Evolutionary conservation across 2,329 filamentous ascomycete genomes (phyloP).

Genomic region (Cladophialophora psammophila): DNA sequence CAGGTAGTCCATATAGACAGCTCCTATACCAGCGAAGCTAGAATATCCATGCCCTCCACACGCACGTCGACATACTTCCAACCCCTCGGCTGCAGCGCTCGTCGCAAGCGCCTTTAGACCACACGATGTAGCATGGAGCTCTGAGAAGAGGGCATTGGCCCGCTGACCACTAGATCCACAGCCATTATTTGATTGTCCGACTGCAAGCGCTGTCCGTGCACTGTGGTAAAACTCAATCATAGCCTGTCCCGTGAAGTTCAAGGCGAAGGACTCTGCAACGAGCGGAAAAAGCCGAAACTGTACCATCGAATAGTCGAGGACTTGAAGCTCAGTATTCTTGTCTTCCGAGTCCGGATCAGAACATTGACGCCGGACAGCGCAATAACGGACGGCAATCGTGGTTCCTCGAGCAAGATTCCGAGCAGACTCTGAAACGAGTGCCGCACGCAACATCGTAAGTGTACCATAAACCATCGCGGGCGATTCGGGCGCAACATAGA

Average conservation of each 20-base stretch:
- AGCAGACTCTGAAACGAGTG: slow-evolving; percentile 75
- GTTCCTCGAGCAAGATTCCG: slow-evolving; percentile 75
- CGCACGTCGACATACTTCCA: slow-evolving; percentile 75
- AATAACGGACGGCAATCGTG: slow-evolving; percentile 77
- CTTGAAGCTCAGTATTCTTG: slow-evolving; percentile 70
- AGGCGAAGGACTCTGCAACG: slow-evolving; percentile 74
- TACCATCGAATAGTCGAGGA: slow-evolving; percentile 81
- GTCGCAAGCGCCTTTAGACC: slow-evolving; percentile 76
- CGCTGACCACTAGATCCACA: too few relatives aligned
- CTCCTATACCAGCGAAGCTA: slow-evolving; percentile 74
- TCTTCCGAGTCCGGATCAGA: slow-evolving; percentile 72
- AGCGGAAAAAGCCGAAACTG: slow-evolving; percentile 75
- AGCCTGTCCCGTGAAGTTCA: slow-evolving; percentile 77
- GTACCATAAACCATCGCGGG: slow-evolving; percentile 77
- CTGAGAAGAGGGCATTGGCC: slow-evolving; percentile 66
- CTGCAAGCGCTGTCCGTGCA: slow-evolving; percentile 71
- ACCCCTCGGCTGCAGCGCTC: slow-evolving; percentile 74
- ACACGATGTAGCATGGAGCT: slow-evolving; percentile 78
- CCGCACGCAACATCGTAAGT: slow-evolving; percentile 75
- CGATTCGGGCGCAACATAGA: slow-evolving; percentile 70
- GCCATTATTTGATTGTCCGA: slow-evolving; percentile 47
- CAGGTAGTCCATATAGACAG: slow-evolving; percentile 78
- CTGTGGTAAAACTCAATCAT: slow-evolving; percentile 77
- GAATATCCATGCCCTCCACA: slow-evolving; percentile 80
- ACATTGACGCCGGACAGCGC: slow-evolving; percentile 76